Evolutionary conservation across 352 stramenopile species (phyloP), one percentile per base, ranked within the genome.

Genomic region (Phytopythium aichiense): DNA sequence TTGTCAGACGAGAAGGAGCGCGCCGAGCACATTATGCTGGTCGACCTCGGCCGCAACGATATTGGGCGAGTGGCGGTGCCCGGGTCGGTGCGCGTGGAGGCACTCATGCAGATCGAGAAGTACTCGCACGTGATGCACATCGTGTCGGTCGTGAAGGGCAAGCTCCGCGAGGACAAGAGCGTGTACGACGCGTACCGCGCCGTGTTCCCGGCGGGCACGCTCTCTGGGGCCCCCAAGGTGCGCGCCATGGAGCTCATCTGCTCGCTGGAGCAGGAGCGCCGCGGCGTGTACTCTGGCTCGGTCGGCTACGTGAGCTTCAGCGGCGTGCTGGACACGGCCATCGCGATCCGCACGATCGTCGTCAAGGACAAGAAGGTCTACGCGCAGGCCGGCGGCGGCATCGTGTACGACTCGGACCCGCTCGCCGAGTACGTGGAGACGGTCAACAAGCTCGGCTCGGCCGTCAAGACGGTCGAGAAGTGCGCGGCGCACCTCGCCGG

Each of bases 41-140:
- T 97, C 46, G 90, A 97, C 64, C 65, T 97, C 7, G 90, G 90
- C 6, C 85, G 90, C 38, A 97, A 97, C 58, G 90, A 97, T 58
- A 79, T 96, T 22, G 90, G 90, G 9, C 85, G 89, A 22, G 90
- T 97, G 20, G 85, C 85, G 37, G 85, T 77, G 63, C 87, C 88
- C 2, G 88, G 88, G 12, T 79, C 84, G 1, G 88, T 96, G 37
- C 81, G 77, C 9, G 87, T 96, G 28, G 85, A 96, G 60, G 73
- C 73, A 54, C 80, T 96, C 59, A 95, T 96, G 88, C 77, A 93
- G 70, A 94, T 96, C 58, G 88, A 96, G 59, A 93, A 94, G 72
- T 96, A 96, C 76, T 95, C 87, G 58, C 88, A 96, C 64, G 88
- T 96, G 63, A 96, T 96, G 85, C 88, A 96, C 74, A 95, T 96